Conservation (phyloP, 2,329 filamentous ascomycete species). For the Fusarium circinatum region DNA sequence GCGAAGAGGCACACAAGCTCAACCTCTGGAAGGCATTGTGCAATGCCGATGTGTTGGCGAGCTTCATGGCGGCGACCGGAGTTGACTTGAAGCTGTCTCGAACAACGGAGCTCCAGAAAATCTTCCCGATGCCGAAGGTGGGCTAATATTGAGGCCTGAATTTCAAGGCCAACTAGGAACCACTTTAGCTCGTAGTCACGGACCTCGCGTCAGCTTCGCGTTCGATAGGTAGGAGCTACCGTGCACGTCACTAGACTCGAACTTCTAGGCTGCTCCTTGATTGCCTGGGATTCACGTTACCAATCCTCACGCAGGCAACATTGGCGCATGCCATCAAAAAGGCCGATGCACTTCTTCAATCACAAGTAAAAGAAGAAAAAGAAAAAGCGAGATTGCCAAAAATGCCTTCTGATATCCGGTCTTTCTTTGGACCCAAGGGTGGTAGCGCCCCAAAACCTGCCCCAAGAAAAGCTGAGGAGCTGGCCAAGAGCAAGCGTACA, state of each 20-base stretch:
- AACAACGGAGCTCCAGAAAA: slow-evolving; percentile 49
- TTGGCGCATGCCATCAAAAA: slow-evolving; percentile 39
- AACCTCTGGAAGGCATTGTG: slow-evolving; percentile 63
- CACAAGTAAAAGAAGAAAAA: neutral
- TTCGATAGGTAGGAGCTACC: slow-evolving; percentile 41
- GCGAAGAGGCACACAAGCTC: slow-evolving; percentile 54
- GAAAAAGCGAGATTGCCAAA: slow-evolving; percentile 4
- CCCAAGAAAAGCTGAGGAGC: slow-evolving; percentile 57
- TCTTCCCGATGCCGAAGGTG: slow-evolving; percentile 37
- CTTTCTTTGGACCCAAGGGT: slow-evolving; percentile 86
- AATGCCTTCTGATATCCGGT: slow-evolving; percentile 88
- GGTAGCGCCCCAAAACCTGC: slow-evolving; percentile 62
- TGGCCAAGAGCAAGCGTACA: slow-evolving; percentile 56
- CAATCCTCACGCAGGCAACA: slow-evolving; percentile 37
- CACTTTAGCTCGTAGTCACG: slow-evolving; percentile 53
- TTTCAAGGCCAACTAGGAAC: slow-evolving; percentile 25
- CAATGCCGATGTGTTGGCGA: slow-evolving; percentile 56
- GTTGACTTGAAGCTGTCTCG: slow-evolving; percentile 40
- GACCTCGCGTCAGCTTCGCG: slow-evolving; percentile 59
- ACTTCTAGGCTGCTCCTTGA: slow-evolving; percentile 44
- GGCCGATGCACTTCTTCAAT: neutral
- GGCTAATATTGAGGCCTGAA: neutral
- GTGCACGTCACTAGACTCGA: slow-evolving; percentile 49
- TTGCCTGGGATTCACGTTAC: slow-evolving; percentile 35
- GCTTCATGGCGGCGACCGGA: slow-evolving; percentile 56